Conservation (phyloP, 1,139 yeast species). For the Saccharomyces hybrid region DNA sequence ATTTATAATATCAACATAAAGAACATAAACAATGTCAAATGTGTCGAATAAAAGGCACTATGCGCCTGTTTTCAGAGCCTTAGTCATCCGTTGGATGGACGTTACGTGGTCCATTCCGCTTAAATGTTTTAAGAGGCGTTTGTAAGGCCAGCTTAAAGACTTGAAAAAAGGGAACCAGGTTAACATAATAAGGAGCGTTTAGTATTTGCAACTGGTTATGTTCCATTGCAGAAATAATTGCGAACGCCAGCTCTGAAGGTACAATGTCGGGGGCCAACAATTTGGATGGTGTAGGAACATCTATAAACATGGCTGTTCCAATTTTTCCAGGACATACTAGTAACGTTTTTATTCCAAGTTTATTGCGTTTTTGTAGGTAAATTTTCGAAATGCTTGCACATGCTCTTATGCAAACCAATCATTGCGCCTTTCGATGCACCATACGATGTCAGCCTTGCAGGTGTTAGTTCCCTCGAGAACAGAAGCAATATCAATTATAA, state of each 20-base stretch:
- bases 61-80: neutral
- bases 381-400: constrained; percentile 57
- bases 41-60: neutral
- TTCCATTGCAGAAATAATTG: constrained; percentile 49
- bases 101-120: constrained; percentile 29
- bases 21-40: neutral
- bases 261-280: constrained; percentile 76
- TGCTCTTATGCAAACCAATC: constrained; percentile 74
- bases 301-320: constrained; percentile 60
- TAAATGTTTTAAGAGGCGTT: constrained; percentile 23
- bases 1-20: neutral
- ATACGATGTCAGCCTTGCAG: constrained; percentile 69
- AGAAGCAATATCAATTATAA: constrained; percentile 72
- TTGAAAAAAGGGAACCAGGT: constrained; percentile 62
- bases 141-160: constrained; percentile 65
- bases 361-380: constrained; percentile 36
- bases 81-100: constrained; percentile 1
- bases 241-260: constrained; percentile 54
- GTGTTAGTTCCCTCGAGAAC: constrained; percentile 78
- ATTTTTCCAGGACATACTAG: constrained; percentile 85
- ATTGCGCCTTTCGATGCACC: constrained; percentile 88
- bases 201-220: constrained; percentile 63
- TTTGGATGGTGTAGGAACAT: constrained; percentile 63
- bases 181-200: constrained; percentile 67
- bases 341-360: constrained; percentile 48